A percentile compares a stretch with the other conserved stretches of the same genome.
Evolutionary conservation across 2,329 filamentous ascomycete genomes (phyloP).

Genomic region (Penicillium digitatum): DNA sequence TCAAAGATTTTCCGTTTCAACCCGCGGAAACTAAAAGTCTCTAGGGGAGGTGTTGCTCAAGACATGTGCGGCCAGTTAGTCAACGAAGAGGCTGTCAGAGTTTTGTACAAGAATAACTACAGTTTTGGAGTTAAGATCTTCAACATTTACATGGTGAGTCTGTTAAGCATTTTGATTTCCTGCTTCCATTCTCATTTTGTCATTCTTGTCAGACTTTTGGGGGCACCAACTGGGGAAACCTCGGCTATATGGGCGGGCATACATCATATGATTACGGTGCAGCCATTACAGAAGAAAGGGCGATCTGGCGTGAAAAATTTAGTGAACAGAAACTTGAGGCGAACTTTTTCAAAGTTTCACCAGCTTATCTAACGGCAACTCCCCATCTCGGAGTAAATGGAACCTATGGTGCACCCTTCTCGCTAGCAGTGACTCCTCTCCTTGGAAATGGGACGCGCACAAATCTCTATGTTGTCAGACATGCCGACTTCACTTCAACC

Average conservation of each 20-base stretch:
- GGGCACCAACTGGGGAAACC: conserved; percentile 77
- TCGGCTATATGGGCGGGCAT: conserved; percentile 63
- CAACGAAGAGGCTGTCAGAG: conserved; percentile 37
- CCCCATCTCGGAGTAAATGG: conserved; percentile 36
- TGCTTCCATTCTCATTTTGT: conserved; percentile 61
- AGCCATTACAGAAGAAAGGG: conserved; percentile 65
- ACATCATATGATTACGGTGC: conserved; percentile 58
- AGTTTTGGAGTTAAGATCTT: conserved; percentile 63
- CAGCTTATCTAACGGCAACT: conserved; percentile 60
- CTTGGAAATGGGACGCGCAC: conserved; percentile 6
- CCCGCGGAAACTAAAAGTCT: not conserved
- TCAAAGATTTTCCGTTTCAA: not conserved
- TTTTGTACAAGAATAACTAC: conserved; percentile 72
- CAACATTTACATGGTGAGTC: conserved; percentile 66
- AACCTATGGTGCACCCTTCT: conserved; percentile 7
- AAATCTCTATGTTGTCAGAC: conserved; percentile 14
- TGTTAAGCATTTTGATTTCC: conserved; percentile 43
- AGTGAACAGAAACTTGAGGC: conserved; percentile 69
- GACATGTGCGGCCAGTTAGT: conserved; percentile 13
- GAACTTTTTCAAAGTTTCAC: conserved; percentile 69
- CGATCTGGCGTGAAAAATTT: conserved; percentile 67
- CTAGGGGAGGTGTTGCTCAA: conserved; percentile 11
- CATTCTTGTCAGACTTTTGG: conserved; percentile 53
- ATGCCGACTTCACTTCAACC: conserved; percentile 16
- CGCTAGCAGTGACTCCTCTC: conserved; percentile 12